These are phyloP conservation scores for Microdochium trichocladiopsis DNA, from an alignment of 2,329 filamentous ascomycete species.

Conservation along the genomic window DNA sequence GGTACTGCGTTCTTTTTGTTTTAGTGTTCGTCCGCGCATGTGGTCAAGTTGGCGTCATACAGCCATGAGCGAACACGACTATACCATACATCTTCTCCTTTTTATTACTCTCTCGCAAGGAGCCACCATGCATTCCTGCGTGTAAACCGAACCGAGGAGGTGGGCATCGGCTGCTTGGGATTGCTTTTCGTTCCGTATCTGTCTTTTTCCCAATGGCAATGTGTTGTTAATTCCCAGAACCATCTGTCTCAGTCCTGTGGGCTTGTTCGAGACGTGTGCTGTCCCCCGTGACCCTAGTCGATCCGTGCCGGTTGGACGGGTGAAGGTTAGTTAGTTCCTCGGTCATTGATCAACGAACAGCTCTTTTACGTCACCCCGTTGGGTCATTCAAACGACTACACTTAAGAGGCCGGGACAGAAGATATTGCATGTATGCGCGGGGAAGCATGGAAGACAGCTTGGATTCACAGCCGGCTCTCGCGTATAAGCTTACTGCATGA, in stretches of 20 bases:
- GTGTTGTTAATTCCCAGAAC: constrained; percentile 20
- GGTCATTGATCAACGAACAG: too few relatives aligned
- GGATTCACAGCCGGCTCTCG: too few relatives aligned
- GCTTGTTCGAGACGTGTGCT: too few relatives aligned
- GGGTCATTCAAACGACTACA: too few relatives aligned
- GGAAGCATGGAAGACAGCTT: too few relatives aligned
- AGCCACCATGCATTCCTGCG: constrained; percentile 15
- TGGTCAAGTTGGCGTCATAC: constrained; percentile 22
- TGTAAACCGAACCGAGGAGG: constrained; percentile 19
- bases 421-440: too few relatives aligned
- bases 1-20: constrained; percentile 18
- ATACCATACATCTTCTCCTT: constrained; percentile 42
- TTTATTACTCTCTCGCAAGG: constrained; percentile 22
- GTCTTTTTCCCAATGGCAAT: constrained; percentile 19
- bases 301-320: too few relatives aligned
- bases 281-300: too few relatives aligned
- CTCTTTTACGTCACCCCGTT: too few relatives aligned
- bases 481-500: too few relatives aligned
- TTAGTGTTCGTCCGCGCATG: constrained; percentile 21
- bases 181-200: constrained; percentile 17
- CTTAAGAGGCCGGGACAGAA: too few relatives aligned
- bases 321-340: too few relatives aligned
- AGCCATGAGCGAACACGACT: constrained; percentile 28
- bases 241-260: constrained; percentile 9
- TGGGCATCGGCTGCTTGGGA: constrained; percentile 20